A percentile compares a stretch with the other conserved stretches of the same genome.
Conservation (phyloP, 495 filamentous ascomycete genomes). For the Pseudoneurospora amorphoporcata region DNA sequence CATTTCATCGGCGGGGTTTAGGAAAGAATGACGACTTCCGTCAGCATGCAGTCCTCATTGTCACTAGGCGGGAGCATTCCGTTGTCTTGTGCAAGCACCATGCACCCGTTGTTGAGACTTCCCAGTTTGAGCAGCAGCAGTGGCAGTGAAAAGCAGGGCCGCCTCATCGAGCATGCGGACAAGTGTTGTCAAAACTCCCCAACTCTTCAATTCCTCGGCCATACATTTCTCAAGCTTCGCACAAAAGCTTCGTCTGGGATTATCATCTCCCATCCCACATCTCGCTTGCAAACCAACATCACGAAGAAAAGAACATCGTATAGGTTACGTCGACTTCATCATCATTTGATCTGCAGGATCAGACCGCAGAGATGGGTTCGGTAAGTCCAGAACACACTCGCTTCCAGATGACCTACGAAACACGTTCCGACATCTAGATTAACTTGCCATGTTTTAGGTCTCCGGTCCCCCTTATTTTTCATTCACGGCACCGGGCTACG, state of each 20-base stretch:
- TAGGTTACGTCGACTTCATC: not conserved
- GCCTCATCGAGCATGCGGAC: not conserved
- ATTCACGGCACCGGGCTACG: not conserved
- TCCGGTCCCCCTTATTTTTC: not conserved
- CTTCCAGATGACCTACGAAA: not conserved
- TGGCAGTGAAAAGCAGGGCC: not conserved
- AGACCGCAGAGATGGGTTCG: not conserved
- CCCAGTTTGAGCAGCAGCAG: not conserved
- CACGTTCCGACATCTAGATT: not conserved
- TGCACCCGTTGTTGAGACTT: not conserved
- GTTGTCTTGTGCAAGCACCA: not conserved
- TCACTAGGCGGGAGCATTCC: not conserved
- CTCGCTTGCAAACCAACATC: not conserved
- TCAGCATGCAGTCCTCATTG: not conserved
- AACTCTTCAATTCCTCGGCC: not conserved
- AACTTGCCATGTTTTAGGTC: not conserved
- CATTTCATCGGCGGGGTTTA: not conserved
- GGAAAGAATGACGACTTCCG: not conserved
- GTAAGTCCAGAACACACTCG: not conserved
- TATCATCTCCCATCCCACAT: not conserved
- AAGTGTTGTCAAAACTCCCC: not conserved
- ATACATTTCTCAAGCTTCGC: not conserved
- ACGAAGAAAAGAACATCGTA: not conserved
- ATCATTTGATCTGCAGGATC: not conserved
- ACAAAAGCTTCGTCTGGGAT: not conserved